Percentiles rank a stretch among this genome's conserved stretches.
Evolutionary conservation across 805 yeast genomes (phyloP).

Genomic region (Teunomyces gatunensis): DNA sequence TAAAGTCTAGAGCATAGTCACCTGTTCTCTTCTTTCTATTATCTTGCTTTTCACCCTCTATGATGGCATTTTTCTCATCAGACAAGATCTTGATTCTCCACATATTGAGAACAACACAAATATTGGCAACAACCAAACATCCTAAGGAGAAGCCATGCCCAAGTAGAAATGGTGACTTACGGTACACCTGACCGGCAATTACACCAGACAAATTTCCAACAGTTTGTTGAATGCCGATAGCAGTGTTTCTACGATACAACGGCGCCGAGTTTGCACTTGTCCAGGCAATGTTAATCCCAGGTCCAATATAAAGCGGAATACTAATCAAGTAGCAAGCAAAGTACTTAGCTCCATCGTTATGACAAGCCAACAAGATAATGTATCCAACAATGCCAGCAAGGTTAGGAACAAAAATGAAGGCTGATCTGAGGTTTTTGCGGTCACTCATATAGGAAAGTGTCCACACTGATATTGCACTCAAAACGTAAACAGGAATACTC

Average conservation of each 20-base stretch:
- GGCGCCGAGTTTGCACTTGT: slow-evolving; percentile 42
- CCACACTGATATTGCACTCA: slow-evolving; percentile 27
- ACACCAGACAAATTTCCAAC: slow-evolving; percentile 47
- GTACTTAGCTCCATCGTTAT: slow-evolving; percentile 29
- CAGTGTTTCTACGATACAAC: slow-evolving; percentile 41
- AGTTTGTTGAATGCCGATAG: slow-evolving; percentile 42
- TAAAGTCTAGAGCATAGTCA: slow-evolving; percentile 20
- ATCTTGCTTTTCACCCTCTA: slow-evolving; percentile 18
- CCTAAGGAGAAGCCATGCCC: slow-evolving; percentile 44
- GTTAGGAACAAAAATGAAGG: slow-evolving; percentile 25
- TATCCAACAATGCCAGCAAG: slow-evolving; percentile 30
- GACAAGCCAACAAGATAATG: slow-evolving; percentile 25
- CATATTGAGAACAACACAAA: slow-evolving; percentile 15
- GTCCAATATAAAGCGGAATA: slow-evolving; percentile 33
- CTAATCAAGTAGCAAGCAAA: slow-evolving; percentile 38
- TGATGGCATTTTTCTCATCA: slow-evolving; percentile 10
- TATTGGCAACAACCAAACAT: slow-evolving; percentile 19
- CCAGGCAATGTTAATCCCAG: slow-evolving; percentile 45
- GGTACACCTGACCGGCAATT: slow-evolving; percentile 43
- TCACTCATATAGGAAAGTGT: slow-evolving; percentile 26
- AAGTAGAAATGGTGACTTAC: slow-evolving; percentile 34
- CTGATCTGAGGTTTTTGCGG: slow-evolving; percentile 25
- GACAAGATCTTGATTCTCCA: slow-evolving; percentile 10
- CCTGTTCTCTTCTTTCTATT: slow-evolving; percentile 16
- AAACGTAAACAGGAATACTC: slow-evolving; percentile 38